phyloP scores from a whole-genome alignment of 2,329 filamentous ascomycete species.

The Sporothrix brasiliensis region DNA sequence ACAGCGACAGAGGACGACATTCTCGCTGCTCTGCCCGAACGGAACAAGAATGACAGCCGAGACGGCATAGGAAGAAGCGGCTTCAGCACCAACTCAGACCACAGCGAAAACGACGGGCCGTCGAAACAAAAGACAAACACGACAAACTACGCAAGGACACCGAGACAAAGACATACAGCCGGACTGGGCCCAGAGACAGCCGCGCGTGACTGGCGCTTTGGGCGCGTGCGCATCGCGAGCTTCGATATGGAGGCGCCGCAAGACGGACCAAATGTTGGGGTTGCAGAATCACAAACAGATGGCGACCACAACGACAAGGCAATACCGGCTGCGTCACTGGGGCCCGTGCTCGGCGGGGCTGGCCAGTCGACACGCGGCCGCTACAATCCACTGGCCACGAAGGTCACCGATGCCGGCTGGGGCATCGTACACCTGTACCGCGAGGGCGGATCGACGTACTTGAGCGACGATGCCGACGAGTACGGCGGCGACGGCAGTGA shows the following conservation, averaged over 20 bases:
- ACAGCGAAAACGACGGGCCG: background rate
- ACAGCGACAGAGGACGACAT: background rate
- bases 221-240: conserved; percentile 74
- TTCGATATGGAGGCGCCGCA: conserved; percentile 65
- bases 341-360: conserved; percentile 58
- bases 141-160: background rate
- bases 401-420: conserved; percentile 80
- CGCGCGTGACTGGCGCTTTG: conserved; percentile 76
- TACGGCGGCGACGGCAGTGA: conserved; percentile 39
- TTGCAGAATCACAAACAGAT: background rate
- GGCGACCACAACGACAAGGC: conserved; percentile 34
- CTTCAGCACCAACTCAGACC: background rate
- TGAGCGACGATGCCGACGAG: conserved; percentile 34
- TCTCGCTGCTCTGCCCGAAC: background rate
- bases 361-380: conserved; percentile 81
- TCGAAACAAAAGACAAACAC: background rate
- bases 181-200: conserved; percentile 55
- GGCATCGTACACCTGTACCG: conserved; percentile 93
- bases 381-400: conserved; percentile 71
- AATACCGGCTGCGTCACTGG: conserved; percentile 47
- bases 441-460: conserved; percentile 57
- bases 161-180: conserved; percentile 37
- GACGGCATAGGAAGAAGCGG: background rate
- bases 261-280: conserved; percentile 34
- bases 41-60: background rate